Evolutionary conservation across 2,329 filamentous ascomycete genomes (phyloP).

Genomic region (Thermomyces lanuginosus): DNA sequence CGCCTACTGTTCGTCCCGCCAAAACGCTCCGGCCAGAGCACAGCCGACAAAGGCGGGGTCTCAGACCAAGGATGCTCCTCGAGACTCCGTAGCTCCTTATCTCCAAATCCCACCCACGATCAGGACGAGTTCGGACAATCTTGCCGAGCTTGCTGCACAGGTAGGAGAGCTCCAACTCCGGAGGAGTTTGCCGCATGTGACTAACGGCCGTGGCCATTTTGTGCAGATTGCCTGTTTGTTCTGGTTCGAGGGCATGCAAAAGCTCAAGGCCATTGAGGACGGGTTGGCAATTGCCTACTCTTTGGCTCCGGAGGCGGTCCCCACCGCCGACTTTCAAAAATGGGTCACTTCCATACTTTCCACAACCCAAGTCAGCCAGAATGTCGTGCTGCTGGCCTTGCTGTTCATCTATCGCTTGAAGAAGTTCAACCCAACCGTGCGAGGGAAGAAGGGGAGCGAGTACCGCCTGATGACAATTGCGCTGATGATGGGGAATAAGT

Average conservation of each 20-base stretch:
- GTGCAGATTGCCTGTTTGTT: constrained; percentile 81
- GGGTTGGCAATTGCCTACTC: constrained; percentile 31
- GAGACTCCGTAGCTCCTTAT: constrained; percentile 30
- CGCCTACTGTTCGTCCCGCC: constrained; percentile 11
- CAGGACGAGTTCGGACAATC: constrained; percentile 54
- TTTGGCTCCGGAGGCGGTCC: constrained; percentile 56
- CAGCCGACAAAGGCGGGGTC: constrained; percentile 10
- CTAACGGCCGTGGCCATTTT: background rate
- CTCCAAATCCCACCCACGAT: constrained; percentile 62
- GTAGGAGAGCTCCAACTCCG: constrained; percentile 37
- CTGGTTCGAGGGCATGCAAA: constrained; percentile 86
- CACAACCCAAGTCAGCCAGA: constrained; percentile 90
- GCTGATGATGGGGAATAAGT: constrained; percentile 96
- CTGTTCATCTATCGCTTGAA: constrained; percentile 90
- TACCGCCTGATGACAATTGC: constrained; percentile 85
- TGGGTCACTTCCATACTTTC: constrained; percentile 85
- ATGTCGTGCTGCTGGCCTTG: constrained; percentile 78
- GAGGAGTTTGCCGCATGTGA: background rate
- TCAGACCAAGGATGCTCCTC: constrained; percentile 5
- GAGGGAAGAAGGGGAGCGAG: constrained; percentile 84
- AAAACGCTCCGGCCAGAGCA: constrained; percentile 13
- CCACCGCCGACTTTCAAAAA: constrained; percentile 68
- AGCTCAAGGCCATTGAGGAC: constrained; percentile 57
- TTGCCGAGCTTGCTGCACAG: constrained; percentile 72
- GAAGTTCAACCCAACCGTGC: constrained; percentile 72